Base-by-base conservation (phyloP, 129 eudicot species). In the Artemisia tridentata region DNA sequence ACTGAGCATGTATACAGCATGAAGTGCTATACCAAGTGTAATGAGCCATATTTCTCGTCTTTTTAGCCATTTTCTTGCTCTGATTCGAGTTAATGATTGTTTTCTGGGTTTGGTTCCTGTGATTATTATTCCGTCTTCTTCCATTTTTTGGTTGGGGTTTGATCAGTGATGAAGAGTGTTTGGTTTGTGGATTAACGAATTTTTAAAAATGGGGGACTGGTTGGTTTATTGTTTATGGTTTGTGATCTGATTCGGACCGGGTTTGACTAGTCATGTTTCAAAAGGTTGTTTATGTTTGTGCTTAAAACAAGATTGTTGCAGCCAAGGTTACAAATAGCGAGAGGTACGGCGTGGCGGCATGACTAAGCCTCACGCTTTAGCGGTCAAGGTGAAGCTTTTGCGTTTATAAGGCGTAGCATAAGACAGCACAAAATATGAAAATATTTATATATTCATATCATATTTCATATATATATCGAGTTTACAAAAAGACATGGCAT, bases 1-100 rank as follows among this genome's bases (percentile, higher is more conserved):
- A 80, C 99, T 90, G 80, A 90, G 89, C 99, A 95, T 90, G 80
- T 95, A 95, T 12, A 90, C 91, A 41, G 99, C 97, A 84, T 95
- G 99, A 19, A 95, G 92, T 27, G 87, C 49, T 3, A 95, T 84
- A 3, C 99, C 99, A 46, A 95, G 83, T 7, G 85, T 70, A 38
- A 95, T 97, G 52, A 95, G 84, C 99, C 99, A 95, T 77, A 71
- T 88, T 51, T 90, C 97, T 78, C 85, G 87, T 29, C 85, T 67
- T 63, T 77, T 86, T 49, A 87, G 49, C 87, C 90, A 90, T 57
- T 49, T 78, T 34, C 82, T 74, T n/a, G 74, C 81, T 78, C 84
- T 84, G 83, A 55, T 51, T 29, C 82, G 84, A 5, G 83, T 43
- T 34, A 74, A 80, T 63, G 82, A 61, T 65, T 53, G 80, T 38